phyloP scores from a whole-genome alignment of 176 grass and related monocot species.

The Oryza glumipatula region DNA sequence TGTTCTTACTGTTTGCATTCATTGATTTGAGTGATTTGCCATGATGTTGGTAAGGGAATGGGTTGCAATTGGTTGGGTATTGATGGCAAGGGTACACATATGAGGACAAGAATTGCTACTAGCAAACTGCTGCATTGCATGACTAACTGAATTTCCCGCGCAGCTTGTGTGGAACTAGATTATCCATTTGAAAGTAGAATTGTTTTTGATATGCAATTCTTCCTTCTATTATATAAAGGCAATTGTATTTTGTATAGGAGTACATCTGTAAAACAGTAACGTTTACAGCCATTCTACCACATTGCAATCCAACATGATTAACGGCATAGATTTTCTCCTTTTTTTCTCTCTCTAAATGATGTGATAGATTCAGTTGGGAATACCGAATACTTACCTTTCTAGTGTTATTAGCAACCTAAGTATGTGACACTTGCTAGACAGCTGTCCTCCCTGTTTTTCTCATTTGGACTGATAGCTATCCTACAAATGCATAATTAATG shows the following conservation, averaged over 20 bases:
- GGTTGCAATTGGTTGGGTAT: background rate
- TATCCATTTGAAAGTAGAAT: too few relatives aligned
- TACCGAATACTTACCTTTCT: background rate
- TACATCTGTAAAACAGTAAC: too few relatives aligned
- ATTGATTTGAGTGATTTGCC: constrained; percentile 11
- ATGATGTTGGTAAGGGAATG: background rate
- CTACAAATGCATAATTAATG: background rate
- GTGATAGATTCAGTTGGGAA: background rate
- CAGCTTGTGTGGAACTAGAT: too few relatives aligned
- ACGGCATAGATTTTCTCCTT: too few relatives aligned
- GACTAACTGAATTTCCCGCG: too few relatives aligned
- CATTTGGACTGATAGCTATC: background rate
- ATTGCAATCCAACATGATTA: too few relatives aligned
- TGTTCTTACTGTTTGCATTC: constrained; percentile 7
- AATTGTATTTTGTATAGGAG: too few relatives aligned
- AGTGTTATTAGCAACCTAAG: background rate
- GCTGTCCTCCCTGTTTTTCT: background rate
- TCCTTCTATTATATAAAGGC: too few relatives aligned
- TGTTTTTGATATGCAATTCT: too few relatives aligned
- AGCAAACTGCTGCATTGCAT: background rate
- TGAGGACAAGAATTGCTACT: background rate
- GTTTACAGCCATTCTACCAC: too few relatives aligned
- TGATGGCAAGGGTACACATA: background rate
- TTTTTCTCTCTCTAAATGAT: too few relatives aligned
- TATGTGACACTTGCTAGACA: background rate